Evolutionary conservation across 805 yeast genomes (phyloP).

Genomic region (Candida easanensis): DNA sequence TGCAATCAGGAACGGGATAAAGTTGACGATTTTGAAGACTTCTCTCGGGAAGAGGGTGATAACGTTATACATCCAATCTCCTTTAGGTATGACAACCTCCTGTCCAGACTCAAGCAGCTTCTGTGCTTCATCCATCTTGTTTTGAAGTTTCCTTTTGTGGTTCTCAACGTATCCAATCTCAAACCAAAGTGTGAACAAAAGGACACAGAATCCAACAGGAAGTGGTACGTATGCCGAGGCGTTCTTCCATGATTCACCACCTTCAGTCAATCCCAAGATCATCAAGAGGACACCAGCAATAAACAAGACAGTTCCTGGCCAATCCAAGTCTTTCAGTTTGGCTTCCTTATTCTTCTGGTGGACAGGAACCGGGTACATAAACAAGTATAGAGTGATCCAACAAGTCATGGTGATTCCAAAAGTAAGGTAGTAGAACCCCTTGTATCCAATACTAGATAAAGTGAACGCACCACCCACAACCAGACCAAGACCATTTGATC

Average conservation of each 20-base stretch:
- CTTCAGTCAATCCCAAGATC: conserved; percentile 44
- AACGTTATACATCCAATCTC: conserved; percentile 11
- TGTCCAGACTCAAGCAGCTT: not conserved
- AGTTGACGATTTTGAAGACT: conserved; percentile 29
- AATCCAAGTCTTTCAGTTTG: conserved; percentile 33
- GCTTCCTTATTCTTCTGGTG: conserved; percentile 21
- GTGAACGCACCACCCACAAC: conserved; percentile 46
- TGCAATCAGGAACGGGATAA: conserved; percentile 23
- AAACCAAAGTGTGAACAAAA: conserved; percentile 28
- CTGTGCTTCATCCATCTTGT: not conserved
- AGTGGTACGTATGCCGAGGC: conserved; percentile 43
- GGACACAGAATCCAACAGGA: conserved; percentile 34
- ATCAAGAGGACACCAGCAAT: conserved; percentile 38
- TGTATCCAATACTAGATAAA: conserved; percentile 35
- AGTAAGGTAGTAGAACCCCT: conserved; percentile 36
- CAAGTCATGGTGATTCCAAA: conserved; percentile 30
- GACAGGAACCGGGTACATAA: conserved; percentile 30
- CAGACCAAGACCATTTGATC: conserved; percentile 36
- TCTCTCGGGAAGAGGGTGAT: conserved; percentile 30
- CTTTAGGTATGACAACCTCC: no score
- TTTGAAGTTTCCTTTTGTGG: conserved; percentile 9
- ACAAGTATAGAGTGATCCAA: conserved; percentile 25
- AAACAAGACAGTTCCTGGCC: conserved; percentile 31
- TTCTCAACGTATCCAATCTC: conserved; percentile 28
- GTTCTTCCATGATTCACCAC: conserved; percentile 40